A percentile compares a stretch with the other conserved stretches of the same genome.
Conservation (phyloP, 371 early-diverging fungal species). For the Mortierella sp. region DNA sequence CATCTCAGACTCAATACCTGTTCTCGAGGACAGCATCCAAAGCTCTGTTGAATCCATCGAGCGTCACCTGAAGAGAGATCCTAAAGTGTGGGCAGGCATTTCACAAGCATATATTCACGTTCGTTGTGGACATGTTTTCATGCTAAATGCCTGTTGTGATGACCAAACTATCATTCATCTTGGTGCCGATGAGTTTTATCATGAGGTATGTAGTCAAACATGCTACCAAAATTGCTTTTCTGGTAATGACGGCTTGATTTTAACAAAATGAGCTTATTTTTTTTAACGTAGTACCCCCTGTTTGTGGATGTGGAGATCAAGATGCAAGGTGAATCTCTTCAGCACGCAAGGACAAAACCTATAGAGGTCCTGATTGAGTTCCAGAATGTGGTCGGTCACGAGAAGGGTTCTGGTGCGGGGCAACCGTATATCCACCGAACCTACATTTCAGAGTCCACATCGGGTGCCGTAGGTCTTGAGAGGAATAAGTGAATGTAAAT, state of each 20-base stretch:
- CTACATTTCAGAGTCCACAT: constrained; percentile 10
- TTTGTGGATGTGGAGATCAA: constrained; percentile 57
- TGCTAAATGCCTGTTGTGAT: constrained; percentile 50
- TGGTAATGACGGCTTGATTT: background rate
- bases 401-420: background rate
- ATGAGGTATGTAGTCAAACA: constrained; percentile 43
- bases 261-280: background rate
- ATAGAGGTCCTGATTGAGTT: constrained; percentile 50
- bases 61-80: constrained; percentile 28
- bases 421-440: constrained; percentile 35
- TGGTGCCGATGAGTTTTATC: constrained; percentile 52
- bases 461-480: background rate
- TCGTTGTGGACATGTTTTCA: constrained; percentile 53
- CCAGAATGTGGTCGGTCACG: constrained; percentile 39
- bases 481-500: background rate
- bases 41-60: constrained; percentile 49
- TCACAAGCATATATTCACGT: constrained; percentile 48
- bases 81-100: constrained; percentile 46
- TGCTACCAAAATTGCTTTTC: too few species aligned
- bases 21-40: constrained; percentile 48
- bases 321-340: constrained; percentile 29
- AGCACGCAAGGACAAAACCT: constrained; percentile 12
- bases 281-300: constrained; percentile 26
- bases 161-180: constrained; percentile 50
- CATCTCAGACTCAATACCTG: constrained; percentile 47